Conservation (phyloP, 1,139 yeast genomes). For the Barnettozyma hawaiiensis region DNA sequence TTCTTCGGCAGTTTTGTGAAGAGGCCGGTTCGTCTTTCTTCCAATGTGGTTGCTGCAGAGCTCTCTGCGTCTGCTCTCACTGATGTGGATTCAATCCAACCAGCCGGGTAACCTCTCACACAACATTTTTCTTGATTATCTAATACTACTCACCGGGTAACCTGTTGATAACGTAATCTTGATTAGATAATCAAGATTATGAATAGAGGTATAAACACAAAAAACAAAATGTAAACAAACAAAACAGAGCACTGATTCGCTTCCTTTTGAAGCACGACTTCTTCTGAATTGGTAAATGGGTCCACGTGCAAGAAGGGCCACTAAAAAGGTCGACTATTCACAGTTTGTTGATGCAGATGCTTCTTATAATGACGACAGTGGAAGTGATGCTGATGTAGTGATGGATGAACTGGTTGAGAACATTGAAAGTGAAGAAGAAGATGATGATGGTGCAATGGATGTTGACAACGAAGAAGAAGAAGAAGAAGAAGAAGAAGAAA, state of each 20-base stretch:
- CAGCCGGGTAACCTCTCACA: too few species aligned
- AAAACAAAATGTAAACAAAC: constrained; percentile 1
- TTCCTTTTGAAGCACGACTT: not conserved
- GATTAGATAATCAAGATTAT: not conserved
- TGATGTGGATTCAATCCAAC: too few species aligned
- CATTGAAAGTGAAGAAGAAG: constrained; percentile 4
- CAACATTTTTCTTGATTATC: too few species aligned
- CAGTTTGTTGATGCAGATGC: constrained; percentile 12
- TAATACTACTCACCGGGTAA: too few species aligned
- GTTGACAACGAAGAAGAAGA: constrained; percentile 6
- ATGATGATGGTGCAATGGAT: constrained; percentile 8
- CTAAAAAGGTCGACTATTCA: constrained; percentile 17
- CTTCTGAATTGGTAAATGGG: not conserved
- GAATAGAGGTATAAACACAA: too few species aligned
- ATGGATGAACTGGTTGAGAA: constrained; percentile 11
- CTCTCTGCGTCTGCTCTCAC: too few species aligned
- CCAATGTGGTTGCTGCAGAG: too few species aligned
- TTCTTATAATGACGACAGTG: constrained; percentile 13
- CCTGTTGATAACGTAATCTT: not conserved
- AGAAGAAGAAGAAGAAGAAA: constrained; percentile 6
- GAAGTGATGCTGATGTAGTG: constrained; percentile 18
- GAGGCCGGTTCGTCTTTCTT: too few species aligned
- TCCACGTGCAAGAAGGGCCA: constrained; percentile 13
- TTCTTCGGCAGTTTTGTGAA: too few species aligned
- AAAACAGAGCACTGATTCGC: too few species aligned